phyloP scores from a whole-genome alignment of 1,139 yeast species.

The Pichia sp. region DNA sequence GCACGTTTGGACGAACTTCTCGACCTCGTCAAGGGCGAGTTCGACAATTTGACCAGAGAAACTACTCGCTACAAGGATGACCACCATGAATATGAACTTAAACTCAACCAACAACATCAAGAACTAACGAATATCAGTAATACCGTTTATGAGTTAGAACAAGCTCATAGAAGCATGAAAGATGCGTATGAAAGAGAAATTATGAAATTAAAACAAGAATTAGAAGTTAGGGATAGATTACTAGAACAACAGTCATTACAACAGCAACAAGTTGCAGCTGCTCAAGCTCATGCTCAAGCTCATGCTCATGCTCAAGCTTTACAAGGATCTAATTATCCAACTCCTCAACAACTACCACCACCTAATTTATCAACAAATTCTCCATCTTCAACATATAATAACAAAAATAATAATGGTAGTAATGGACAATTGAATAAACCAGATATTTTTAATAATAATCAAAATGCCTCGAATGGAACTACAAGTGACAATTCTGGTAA shows the following conservation, averaged over 20 bases:
- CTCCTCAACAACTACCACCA: conserved; percentile 25
- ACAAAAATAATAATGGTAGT: conserved; percentile 10
- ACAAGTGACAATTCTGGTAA: conserved; percentile 3
- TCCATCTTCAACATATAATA: conserved; percentile 14
- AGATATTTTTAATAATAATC: conserved; percentile 1
- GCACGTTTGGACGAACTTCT: conserved; percentile 58
- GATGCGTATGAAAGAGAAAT: conserved; percentile 96
- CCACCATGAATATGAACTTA: conserved; percentile 88
- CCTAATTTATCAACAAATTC: conserved; percentile 29
- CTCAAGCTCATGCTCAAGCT: conserved; percentile 29
- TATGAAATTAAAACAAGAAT: conserved; percentile 72
- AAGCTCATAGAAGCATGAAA: conserved; percentile 91
- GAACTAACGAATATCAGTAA: conserved; percentile 94
- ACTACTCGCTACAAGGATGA: conserved; percentile 84
- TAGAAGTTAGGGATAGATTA: conserved; percentile 67
- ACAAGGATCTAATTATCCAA: conserved; percentile 26
- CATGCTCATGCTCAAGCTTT: conserved; percentile 24
- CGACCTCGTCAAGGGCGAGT: conserved; percentile 90
- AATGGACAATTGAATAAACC: conserved; percentile 8
- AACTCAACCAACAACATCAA: conserved; percentile 84
- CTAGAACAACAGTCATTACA: conserved; percentile 32
- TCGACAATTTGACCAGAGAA: conserved; percentile 78
- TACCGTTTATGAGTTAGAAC: conserved; percentile 87
- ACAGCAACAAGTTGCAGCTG: conserved; percentile 30
- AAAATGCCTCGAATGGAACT: neutral